A percentile compares a stretch with the other conserved stretches of the same genome.
These are phyloP conservation scores for Hericium erinaceus DNA, from an alignment of 768 basidiomycete genomes.

Conservation along the genomic window DNA sequence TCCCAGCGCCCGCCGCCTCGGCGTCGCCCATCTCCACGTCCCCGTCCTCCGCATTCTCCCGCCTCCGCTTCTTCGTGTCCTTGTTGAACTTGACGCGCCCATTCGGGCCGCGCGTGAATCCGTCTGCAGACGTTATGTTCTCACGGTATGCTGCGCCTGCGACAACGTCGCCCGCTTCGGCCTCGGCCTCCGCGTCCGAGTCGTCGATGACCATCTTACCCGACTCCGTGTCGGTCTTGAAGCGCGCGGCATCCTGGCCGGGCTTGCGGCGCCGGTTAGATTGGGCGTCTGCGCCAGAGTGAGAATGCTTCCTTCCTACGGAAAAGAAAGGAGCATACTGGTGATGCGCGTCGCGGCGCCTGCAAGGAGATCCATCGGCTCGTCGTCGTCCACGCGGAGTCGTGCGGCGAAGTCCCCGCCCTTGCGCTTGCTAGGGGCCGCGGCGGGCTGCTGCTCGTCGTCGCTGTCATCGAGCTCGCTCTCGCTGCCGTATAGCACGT, in stretches of 20 bases:
- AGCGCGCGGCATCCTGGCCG: conserved; percentile 77
- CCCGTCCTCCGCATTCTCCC: conserved; percentile 54
- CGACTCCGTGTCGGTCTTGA: conserved; percentile 79
- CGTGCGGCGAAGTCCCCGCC: conserved; percentile 43
- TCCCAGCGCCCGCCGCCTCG: conserved; percentile 29
- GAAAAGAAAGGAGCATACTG: conserved; percentile 35
- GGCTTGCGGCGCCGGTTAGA: conserved; percentile 58
- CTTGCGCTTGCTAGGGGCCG: conserved; percentile 30
- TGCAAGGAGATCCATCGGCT: conserved; percentile 90
- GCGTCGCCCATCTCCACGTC: conserved; percentile 72
- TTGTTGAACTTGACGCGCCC: conserved; percentile 95
- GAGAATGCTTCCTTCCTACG: not conserved
- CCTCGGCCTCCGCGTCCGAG: conserved; percentile 36
- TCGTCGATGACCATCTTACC: conserved; percentile 73
- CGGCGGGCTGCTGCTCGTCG: conserved; percentile 37
- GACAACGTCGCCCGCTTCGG: conserved; percentile 38
- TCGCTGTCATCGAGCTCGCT: conserved; percentile 76
- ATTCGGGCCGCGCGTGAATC: conserved; percentile 74
- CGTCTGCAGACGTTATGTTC: conserved; percentile 76
- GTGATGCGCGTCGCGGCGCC: conserved; percentile 65
- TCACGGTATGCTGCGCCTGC: conserved; percentile 80
- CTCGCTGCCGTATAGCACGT: conserved; percentile 94
- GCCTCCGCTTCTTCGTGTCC: conserved; percentile 87
- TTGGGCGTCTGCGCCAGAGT: conserved; percentile 27
- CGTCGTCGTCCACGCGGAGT: conserved; percentile 79